phyloP scores from a whole-genome alignment of 257 asterid species.

The Solanum microdontum region DNA sequence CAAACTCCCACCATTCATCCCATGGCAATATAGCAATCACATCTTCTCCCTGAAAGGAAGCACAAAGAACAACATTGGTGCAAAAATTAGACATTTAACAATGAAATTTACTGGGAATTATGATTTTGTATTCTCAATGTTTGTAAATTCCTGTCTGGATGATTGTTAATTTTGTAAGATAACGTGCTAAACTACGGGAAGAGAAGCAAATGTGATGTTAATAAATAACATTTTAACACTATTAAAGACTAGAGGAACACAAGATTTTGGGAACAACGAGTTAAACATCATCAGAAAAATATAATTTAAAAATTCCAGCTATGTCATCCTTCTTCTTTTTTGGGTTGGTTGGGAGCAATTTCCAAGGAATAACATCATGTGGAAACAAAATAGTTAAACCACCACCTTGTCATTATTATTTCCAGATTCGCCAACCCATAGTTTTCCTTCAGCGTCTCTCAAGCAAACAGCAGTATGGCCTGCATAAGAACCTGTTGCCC shows the following conservation, averaged over 20 bases:
- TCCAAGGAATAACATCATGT: background rate
- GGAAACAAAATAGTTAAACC: background rate
- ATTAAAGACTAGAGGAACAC: background rate
- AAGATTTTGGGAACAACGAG: background rate
- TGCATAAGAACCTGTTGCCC: slow-evolving; percentile 85
- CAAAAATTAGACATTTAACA: background rate
- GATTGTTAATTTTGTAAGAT: background rate
- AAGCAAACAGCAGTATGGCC: slow-evolving; percentile 85
- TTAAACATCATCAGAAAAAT: background rate
- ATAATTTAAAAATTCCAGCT: background rate
- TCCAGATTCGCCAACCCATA: slow-evolving; percentile 95
- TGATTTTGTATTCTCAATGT: background rate
- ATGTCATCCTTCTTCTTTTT: background rate
- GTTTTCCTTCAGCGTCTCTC: slow-evolving; percentile 64
- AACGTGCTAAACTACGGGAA: background rate
- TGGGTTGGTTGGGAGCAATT: background rate
- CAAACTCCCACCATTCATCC: slow-evolving; percentile 94
- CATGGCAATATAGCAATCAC: slow-evolving; percentile 69
- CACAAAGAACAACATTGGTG: background rate
- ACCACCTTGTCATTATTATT: slow-evolving; percentile 65
- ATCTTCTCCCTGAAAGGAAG: slow-evolving; percentile 56
- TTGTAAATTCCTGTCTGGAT: background rate
- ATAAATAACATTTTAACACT: background rate
- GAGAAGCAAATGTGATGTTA: background rate
- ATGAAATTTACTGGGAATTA: background rate